phyloP scores from a whole-genome alignment of 176 grass and related monocot species.

The Zea mays region DNA sequence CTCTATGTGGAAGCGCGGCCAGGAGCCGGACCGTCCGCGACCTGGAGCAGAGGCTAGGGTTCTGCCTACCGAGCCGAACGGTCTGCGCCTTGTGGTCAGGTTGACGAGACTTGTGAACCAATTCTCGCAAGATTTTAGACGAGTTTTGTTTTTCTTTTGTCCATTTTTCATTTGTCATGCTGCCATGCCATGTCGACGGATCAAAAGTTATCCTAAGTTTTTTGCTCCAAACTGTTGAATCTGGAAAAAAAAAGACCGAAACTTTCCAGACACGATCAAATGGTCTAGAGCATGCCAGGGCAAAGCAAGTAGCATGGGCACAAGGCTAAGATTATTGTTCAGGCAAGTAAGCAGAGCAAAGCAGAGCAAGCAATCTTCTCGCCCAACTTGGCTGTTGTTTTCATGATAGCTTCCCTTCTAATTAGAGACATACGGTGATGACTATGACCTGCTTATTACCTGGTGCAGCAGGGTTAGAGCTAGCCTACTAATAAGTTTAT shows the following conservation, averaged over 20 bases:
- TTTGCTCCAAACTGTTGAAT: too few relatives aligned
- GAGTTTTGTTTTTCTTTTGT: too few relatives aligned
- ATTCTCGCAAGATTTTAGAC: too few relatives aligned
- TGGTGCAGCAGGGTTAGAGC: background rate
- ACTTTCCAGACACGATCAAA: background rate
- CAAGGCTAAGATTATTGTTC: background rate
- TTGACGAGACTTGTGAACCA: too few relatives aligned
- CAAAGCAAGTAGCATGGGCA: background rate
- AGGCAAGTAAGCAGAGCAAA: background rate
- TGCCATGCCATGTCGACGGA: background rate
- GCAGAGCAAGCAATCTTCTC: background rate
- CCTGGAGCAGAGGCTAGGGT: too few relatives aligned
- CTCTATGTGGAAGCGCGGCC: too few relatives aligned
- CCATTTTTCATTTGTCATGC: too few relatives aligned
- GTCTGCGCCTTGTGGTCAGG: too few relatives aligned
- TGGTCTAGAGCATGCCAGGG: constrained; percentile 9
- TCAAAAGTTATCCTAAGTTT: background rate
- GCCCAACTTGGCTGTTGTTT: background rate
- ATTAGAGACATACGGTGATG: constrained; percentile 12
- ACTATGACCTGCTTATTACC: constrained; percentile 5
- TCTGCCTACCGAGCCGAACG: too few relatives aligned
- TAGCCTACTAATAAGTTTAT: background rate
- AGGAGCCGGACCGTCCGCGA: too few relatives aligned
- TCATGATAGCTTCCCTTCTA: constrained; percentile 20
- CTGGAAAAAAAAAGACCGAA: background rate